These are phyloP conservation scores for Ceratocystis diversiconidia DNA, from an alignment of 2,329 filamentous ascomycete genomes.

Conservation along the genomic window DNA sequence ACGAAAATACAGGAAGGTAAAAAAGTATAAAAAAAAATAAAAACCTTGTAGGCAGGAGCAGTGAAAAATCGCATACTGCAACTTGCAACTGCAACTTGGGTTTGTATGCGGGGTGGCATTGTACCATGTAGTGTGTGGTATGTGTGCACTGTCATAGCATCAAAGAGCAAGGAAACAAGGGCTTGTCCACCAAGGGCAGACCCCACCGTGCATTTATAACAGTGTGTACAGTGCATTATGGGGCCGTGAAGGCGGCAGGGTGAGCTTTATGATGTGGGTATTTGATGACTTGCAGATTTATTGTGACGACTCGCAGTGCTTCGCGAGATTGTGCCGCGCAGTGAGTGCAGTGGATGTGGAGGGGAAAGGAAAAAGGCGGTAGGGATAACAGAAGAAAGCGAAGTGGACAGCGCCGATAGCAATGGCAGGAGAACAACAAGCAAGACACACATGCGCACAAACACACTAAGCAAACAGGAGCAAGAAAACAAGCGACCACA, in stretches of 20 bases:
- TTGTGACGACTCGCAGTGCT: not conserved
- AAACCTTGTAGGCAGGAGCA: not conserved
- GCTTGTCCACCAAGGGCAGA: not conserved
- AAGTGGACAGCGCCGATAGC: not conserved
- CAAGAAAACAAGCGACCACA: not conserved
- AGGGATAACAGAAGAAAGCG: not conserved
- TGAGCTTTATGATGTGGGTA: not conserved
- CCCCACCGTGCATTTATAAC: not conserved
- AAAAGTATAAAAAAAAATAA: not conserved
- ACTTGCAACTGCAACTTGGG: not conserved
- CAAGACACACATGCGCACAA: slow-evolving; percentile 1
- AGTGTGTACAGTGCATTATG: not conserved
- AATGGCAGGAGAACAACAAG: not conserved
- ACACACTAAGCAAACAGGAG: not conserved
- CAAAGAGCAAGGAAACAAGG: not conserved
- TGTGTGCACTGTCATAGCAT: too few relatives aligned
- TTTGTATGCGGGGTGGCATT: not conserved
- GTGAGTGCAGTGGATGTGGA: not conserved
- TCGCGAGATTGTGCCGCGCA: not conserved
- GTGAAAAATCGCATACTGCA: not conserved
- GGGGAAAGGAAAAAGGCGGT: not conserved
- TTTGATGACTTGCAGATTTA: not conserved
- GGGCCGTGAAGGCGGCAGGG: not conserved
- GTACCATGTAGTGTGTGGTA: not conserved
- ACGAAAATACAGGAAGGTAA: not conserved